A percentile compares a stretch with the other conserved stretches of the same genome.
Evolutionary conservation across 1,284 basidiomycete genomes (phyloP).

Genomic region (Gastroboletus turbinatus): DNA sequence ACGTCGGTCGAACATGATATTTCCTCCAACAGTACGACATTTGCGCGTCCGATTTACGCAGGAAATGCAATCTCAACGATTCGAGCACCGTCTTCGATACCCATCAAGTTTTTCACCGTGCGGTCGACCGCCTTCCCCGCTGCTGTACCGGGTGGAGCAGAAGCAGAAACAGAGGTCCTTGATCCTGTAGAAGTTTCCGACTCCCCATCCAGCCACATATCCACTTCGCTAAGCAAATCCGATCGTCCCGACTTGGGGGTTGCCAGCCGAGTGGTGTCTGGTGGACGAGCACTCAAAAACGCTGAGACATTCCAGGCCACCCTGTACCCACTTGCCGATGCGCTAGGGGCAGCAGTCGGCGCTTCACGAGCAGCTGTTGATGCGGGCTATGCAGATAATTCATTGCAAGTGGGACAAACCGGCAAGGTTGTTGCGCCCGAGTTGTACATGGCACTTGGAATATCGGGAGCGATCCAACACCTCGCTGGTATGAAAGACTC

Average conservation of each 20-base stretch:
- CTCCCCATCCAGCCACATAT: constrained; percentile 73
- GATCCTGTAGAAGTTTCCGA: constrained; percentile 67
- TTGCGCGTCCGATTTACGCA: constrained; percentile 95
- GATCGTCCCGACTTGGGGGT: constrained; percentile 92
- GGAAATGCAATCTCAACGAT: constrained; percentile 97
- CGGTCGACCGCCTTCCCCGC: constrained; percentile 92
- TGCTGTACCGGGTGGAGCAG: constrained; percentile 51
- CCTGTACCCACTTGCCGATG: constrained; percentile 89
- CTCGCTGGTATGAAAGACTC: constrained; percentile 99
- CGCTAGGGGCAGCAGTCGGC: constrained; percentile 92
- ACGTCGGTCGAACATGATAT: constrained; percentile 79
- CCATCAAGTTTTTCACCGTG: constrained; percentile 94
- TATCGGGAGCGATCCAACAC: constrained; percentile 97
- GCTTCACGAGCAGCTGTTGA: constrained; percentile 98
- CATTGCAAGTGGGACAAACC: constrained; percentile 97
- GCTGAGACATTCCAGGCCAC: constrained; percentile 89
- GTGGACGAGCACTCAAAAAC: constrained; percentile 94
- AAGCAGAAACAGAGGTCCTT: constrained; percentile 59
- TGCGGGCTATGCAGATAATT: constrained; percentile 98
- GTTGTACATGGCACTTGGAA: constrained; percentile 94
- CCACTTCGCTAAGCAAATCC: constrained; percentile 86
- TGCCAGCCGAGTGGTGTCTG: constrained; percentile 89
- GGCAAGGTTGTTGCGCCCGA: constrained; percentile 96
- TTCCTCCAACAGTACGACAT: constrained; percentile 70
- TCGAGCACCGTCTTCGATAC: constrained; percentile 69